These are phyloP conservation scores for Psilocybe azurescens DNA, from an alignment of 768 basidiomycete species.

Conservation along the genomic window DNA sequence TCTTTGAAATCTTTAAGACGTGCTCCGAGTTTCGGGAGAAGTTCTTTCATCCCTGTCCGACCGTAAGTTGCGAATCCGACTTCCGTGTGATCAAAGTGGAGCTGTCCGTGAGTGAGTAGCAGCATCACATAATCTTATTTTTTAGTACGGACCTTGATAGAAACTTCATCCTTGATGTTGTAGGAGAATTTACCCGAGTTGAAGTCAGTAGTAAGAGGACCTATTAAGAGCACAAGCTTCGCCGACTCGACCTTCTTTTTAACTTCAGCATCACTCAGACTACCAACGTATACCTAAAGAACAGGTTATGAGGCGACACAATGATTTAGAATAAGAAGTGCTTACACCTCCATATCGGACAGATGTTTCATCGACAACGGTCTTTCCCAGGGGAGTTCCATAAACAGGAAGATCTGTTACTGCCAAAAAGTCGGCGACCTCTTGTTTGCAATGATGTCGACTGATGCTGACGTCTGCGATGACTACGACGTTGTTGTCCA, in stretches of 20 bases:
- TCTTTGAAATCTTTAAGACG: conserved; percentile 8
- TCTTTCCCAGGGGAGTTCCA: conserved; percentile 18
- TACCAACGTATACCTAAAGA: conserved; percentile 13
- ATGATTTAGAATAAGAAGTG: neutral
- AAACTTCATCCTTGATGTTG: conserved; percentile 4
- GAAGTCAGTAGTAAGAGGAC: conserved; percentile 16
- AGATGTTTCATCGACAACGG: conserved; percentile 16
- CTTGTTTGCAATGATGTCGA: conserved; percentile 15
- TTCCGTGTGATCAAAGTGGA: conserved; percentile 16
- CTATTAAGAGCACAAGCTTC: conserved; percentile 14
- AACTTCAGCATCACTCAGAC: conserved; percentile 10
- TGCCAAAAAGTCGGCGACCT: conserved; percentile 12
- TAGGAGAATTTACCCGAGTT: conserved; percentile 18
- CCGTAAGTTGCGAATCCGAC: conserved; percentile 15
- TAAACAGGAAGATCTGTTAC: conserved; percentile 17
- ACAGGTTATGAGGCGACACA: neutral
- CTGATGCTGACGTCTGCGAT: conserved; percentile 15
- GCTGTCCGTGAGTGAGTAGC: neutral
- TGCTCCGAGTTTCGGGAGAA: conserved; percentile 15
- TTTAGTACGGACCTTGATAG: conserved; percentile 9
- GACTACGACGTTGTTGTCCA: conserved; percentile 12
- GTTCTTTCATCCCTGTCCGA: conserved; percentile 15
- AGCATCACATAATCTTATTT: neutral
- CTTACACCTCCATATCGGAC: conserved; percentile 17
- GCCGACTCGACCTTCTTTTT: conserved; percentile 16